These are phyloP conservation scores for Aspergillus melleus DNA, from an alignment of 2,329 filamentous ascomycete genomes.

Conservation along the genomic window DNA sequence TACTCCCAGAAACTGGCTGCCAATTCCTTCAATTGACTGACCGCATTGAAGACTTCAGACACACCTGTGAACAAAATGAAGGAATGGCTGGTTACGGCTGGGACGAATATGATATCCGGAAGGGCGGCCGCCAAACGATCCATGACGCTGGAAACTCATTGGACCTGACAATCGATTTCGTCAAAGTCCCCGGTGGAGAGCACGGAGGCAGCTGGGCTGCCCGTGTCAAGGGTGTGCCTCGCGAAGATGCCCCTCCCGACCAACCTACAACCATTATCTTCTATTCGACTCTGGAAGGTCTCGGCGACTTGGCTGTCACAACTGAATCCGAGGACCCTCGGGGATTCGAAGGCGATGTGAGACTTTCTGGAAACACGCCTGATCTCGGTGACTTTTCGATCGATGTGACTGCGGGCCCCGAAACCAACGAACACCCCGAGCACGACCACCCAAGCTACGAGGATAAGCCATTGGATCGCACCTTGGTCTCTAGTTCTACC, in stretches of 20 bases:
- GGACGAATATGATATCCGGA: conserved; percentile 92
- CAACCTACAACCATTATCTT: conserved; percentile 78
- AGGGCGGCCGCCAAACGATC: conserved; percentile 83
- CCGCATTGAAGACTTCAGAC: conserved; percentile 69
- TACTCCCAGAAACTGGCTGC: not conserved
- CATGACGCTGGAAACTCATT: conserved; percentile 85
- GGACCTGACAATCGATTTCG: conserved; percentile 88
- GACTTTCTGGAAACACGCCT: conserved; percentile 67
- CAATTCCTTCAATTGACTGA: conserved; percentile 15
- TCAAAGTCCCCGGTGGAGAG: conserved; percentile 83
- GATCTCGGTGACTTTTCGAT: conserved; percentile 79
- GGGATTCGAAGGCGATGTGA: conserved; percentile 63
- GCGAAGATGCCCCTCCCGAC: conserved; percentile 65
- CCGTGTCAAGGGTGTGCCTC: conserved; percentile 77
- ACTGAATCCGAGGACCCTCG: conserved; percentile 51
- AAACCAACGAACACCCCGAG: conserved; percentile 58
- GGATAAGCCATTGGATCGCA: conserved; percentile 71
- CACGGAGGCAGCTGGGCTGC: conserved; percentile 92
- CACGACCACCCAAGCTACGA: conserved; percentile 64
- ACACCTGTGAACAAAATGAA: conserved; percentile 94
- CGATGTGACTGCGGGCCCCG: conserved; percentile 70
- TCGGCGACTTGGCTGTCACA: conserved; percentile 64
- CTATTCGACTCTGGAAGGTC: conserved; percentile 77
- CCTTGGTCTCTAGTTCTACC: conserved; percentile 70
- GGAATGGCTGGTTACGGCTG: conserved; percentile 95